Evolutionary conservation across 208 protist genomes (phyloP), one percentile per base, ranked within the genome.

Genomic region (Plasmodiophora brassicae): DNA sequence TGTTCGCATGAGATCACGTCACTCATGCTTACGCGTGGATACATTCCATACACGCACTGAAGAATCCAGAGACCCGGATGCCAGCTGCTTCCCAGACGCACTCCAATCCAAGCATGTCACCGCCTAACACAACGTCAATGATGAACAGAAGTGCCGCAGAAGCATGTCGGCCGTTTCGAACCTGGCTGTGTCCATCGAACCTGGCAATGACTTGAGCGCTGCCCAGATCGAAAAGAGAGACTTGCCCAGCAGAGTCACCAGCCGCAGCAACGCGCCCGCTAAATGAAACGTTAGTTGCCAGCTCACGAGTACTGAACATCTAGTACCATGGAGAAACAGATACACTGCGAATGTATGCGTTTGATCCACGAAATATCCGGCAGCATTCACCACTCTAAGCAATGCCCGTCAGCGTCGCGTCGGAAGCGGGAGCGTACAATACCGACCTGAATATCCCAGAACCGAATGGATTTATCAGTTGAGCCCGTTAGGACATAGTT

Each of bases 401-500:
- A 57, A 28, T 14, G 20, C 50, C 14, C 14, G 50, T 57, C 25
- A 57, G 14, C 50, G 25, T 28, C 20, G 50, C 25, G 50, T 14
- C 25, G 50, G 50, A 57, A 57, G 14, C 50, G 14, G 14, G 20
- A 28, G 20, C 20, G 50, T 57, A 25, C 25, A n/a, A n/a, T 57
- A 25, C 25, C 20, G 14, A 57, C 50, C 71, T 84, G 71, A 43
- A 84, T 84, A 45, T 88, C 86, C 86, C 86, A 88, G 41, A 88
- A 20, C 22, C 86, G 8, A 1, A 88, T n/a, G 25, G 72, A 84
- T 5, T 46, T 5, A 65, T 90, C 88, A 35, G 88, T 45, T 14
- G 72, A 88, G 0, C 88, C 88, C 1, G 86, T 90, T 44, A 71
- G 46, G 35, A 90, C 5, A 45, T 89, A 87, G 86, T 88, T 46